Base-by-base conservation (phyloP, 1,284 basidiomycete species). In the Moniliophthora roreri region DNA sequence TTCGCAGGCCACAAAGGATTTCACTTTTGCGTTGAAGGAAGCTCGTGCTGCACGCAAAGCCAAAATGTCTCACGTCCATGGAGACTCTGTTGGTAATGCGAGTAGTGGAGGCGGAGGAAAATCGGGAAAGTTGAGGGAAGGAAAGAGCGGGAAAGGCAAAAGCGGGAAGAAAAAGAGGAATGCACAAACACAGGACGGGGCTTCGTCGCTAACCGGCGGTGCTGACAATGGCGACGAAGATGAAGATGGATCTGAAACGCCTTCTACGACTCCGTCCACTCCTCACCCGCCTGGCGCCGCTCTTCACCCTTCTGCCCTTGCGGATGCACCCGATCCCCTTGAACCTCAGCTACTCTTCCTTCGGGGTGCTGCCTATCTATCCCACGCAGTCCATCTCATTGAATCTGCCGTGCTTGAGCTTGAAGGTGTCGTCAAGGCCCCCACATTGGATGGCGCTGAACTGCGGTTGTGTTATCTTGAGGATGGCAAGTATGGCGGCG, bases 341-440 rank as follows among this genome's bases (percentile, higher is more conserved):
- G 91, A 93, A 63, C 84, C 82, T 0, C 91, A 93, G 62, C 70
- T 88, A n/a, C 69, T 91, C 23, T 93, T 93, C 70, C 73, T 91
- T 24, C 84, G 91, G 44, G 91, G 86, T 2, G 83, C 88, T 4
- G 82, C 90, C 1, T 85, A 89, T 66, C 76, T 93, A 2, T 87
- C 90, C 59, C 85, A 91, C 39, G 88, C 87, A 0, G 71, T 90
- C 5, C 75, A 78, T 63, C 70, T 90, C 35, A 84, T 93, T 58
- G 91, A 93, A 67, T 71, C 76, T 18, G 81, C 82, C 0, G 77
- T 89, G 2, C 69, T 92, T 56, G 70, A 76, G 52, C 71, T 92
- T 18, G 91, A 93, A 63, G 82, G 77, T 6, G 73, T 93, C 24
- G 67, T 70, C 48, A 88, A 85, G 61, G 69, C 72, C 0, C 72